These are phyloP conservation scores for Coleophoma crateriformis DNA, from an alignment of 2,329 filamentous ascomycete genomes.

Conservation along the genomic window DNA sequence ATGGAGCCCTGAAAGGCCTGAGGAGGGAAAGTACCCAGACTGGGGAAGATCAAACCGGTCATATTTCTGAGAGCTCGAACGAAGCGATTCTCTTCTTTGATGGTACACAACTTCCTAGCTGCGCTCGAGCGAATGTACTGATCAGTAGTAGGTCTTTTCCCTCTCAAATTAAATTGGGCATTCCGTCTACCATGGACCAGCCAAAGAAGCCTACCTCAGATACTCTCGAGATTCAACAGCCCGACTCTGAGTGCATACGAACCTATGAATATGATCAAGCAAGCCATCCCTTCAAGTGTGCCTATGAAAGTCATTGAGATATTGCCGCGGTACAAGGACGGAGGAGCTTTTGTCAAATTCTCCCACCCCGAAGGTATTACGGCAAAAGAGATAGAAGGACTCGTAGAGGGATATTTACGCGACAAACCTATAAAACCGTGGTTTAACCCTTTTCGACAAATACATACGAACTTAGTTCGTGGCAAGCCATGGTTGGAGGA, in stretches of 20 bases:
- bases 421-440: constrained; percentile 75
- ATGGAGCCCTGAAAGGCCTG: constrained; percentile 12
- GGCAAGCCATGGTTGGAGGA: constrained; percentile 95
- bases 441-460: constrained; percentile 76
- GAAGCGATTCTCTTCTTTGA: constrained; percentile 89
- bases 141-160: constrained; percentile 67
- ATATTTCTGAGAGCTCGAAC: constrained; percentile 70
- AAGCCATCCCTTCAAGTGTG: constrained; percentile 56
- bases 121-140: constrained; percentile 2
- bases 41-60: constrained; percentile 66
- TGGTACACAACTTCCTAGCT: constrained; percentile 37
- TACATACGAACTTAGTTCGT: constrained; percentile 67
- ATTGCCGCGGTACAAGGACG: constrained; percentile 80
- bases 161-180: constrained; percentile 65
- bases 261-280: constrained; percentile 47
- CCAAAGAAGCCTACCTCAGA: constrained; percentile 37
- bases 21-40: constrained; percentile 39
- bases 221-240: constrained; percentile 45
- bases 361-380: constrained; percentile 39
- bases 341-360: constrained; percentile 90
- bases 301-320: constrained; percentile 73
- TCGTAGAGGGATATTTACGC: constrained; percentile 56
- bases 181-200: constrained; percentile 44
- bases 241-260: constrained; percentile 47
- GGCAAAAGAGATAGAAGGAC: constrained; percentile 51